Evolutionary conservation across 2,329 filamentous ascomycete genomes (phyloP).

Genomic region (Diaporthe amygdali): DNA sequence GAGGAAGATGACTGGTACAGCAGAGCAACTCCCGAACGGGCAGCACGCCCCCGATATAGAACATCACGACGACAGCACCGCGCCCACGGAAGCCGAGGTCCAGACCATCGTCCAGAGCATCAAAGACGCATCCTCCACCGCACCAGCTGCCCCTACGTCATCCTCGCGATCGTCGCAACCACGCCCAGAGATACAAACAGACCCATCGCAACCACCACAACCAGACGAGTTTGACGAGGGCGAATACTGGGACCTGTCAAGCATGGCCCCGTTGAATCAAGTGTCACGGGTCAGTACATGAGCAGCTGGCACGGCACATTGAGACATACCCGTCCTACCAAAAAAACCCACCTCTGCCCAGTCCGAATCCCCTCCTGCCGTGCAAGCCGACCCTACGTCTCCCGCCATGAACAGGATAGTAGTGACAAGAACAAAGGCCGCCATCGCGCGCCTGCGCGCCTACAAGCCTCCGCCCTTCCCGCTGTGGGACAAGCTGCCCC

Average conservation of each 20-base stretch:
- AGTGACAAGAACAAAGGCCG: slow-evolving; percentile 50
- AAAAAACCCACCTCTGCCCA: neutral
- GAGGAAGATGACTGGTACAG: slow-evolving; percentile 15
- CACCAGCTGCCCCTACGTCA: slow-evolving; percentile 19
- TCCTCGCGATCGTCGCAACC: neutral
- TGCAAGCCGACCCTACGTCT: slow-evolving; percentile 22
- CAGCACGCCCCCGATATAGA: neutral
- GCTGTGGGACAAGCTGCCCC: slow-evolving; percentile 65
- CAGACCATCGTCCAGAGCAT: slow-evolving; percentile 30
- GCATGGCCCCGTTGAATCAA: slow-evolving; percentile 62
- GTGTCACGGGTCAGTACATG: slow-evolving; percentile 56
- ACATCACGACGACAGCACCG: slow-evolving; percentile 2
- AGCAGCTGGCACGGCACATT: neutral
- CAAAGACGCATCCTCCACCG: slow-evolving; percentile 26
- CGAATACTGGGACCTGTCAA: slow-evolving; percentile 63
- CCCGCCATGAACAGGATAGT: slow-evolving; percentile 31
- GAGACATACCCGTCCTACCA: neutral
- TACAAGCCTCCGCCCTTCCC: slow-evolving; percentile 67
- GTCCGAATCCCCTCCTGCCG: neutral
- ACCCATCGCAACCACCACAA: slow-evolving; percentile 5
- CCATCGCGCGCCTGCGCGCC: slow-evolving; percentile 64
- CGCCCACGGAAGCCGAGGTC: slow-evolving; percentile 25
- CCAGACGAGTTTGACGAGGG: slow-evolving; percentile 36
- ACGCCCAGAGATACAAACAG: neutral
- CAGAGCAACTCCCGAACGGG: slow-evolving; percentile 13